These are phyloP conservation scores for Didymella exigua DNA, from an alignment of 2,329 filamentous ascomycete genomes.

Conservation along the genomic window DNA sequence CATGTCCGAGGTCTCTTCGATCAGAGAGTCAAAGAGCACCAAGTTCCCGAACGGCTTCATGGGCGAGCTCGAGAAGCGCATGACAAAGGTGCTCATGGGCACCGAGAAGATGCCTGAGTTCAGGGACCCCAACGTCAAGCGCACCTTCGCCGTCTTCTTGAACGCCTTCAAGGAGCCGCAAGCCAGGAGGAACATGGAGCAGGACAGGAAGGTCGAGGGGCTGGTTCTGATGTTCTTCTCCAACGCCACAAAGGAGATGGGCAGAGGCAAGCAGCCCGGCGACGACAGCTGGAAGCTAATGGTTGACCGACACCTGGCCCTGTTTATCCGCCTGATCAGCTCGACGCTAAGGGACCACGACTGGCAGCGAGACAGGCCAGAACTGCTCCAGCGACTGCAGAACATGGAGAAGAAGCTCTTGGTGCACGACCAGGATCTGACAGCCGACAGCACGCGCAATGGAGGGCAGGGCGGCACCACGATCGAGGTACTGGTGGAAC, in stretches of 20 bases:
- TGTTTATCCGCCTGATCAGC: constrained; percentile 87
- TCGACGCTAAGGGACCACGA: constrained; percentile 82
- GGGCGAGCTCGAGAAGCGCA: constrained; percentile 73
- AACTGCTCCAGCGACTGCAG: constrained; percentile 77
- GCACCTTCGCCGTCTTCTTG: constrained; percentile 92
- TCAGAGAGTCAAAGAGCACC: constrained; percentile 71
- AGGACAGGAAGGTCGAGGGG: constrained; percentile 90
- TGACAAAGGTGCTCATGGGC: constrained; percentile 80
- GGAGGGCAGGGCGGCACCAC: constrained; percentile 66
- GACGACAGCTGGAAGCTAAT: constrained; percentile 91
- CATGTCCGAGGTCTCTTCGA: constrained; percentile 75
- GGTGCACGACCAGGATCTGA: constrained; percentile 89
- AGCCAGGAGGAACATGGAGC: constrained; percentile 90
- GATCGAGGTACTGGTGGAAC: constrained; percentile 79
- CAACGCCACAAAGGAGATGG: constrained; percentile 86
- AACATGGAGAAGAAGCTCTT: constrained; percentile 92
- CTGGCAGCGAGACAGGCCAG: constrained; percentile 82
- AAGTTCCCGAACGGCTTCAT: constrained; percentile 75
- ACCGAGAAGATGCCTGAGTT: constrained; percentile 86
- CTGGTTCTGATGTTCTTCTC: constrained; percentile 96
- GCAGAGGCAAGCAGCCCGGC: constrained; percentile 73
- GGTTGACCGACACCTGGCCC: constrained; percentile 90
- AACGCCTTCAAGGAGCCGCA: constrained; percentile 88
- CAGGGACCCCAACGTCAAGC: constrained; percentile 86
- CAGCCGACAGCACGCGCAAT: constrained; percentile 63